Evolutionary conservation across 345 rosid species (phyloP).

Genomic region (Lepidium sativum): DNA sequence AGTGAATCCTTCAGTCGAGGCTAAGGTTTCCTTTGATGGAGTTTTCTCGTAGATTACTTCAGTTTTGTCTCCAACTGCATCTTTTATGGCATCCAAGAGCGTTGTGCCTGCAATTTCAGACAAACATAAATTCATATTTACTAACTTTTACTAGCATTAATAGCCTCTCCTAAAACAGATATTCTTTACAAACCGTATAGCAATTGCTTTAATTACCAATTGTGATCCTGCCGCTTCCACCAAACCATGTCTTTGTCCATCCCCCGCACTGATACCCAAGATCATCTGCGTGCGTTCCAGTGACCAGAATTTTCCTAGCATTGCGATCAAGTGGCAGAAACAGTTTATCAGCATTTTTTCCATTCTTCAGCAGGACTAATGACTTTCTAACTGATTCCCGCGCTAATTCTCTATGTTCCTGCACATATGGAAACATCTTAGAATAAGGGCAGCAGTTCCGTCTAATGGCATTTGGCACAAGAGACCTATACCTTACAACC

Average conservation of each 20-base stretch:
- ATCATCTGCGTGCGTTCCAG: constrained; percentile 80
- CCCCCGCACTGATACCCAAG: constrained; percentile 94
- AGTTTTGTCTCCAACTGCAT: constrained; percentile 52
- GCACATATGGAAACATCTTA: constrained; percentile 20
- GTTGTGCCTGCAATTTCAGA: constrained; percentile 49
- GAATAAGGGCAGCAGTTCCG: background rate
- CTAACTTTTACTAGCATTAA: background rate
- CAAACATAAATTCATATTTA: background rate
- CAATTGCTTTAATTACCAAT: constrained; percentile 36
- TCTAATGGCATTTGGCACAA: background rate
- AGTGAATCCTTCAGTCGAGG: constrained; percentile 33
- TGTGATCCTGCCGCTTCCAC: constrained; percentile 73
- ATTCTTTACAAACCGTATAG: background rate
- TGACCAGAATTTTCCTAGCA: constrained; percentile 56
- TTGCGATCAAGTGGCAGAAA: constrained; percentile 67
- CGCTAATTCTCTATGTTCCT: constrained; percentile 66
- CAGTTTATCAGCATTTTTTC: constrained; percentile 40
- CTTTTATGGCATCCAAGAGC: constrained; percentile 68
- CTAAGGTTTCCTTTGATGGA: constrained; percentile 55
- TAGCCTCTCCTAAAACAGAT: background rate
- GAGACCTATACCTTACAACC: constrained; percentile 62
- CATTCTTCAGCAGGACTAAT: constrained; percentile 75
- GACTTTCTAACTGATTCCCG: constrained; percentile 90
- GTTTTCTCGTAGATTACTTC: constrained; percentile 55
- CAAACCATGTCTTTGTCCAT: constrained; percentile 70